Base-by-base conservation (phyloP, 2,329 filamentous ascomycete genomes). In the Venturia nashicola region DNA sequence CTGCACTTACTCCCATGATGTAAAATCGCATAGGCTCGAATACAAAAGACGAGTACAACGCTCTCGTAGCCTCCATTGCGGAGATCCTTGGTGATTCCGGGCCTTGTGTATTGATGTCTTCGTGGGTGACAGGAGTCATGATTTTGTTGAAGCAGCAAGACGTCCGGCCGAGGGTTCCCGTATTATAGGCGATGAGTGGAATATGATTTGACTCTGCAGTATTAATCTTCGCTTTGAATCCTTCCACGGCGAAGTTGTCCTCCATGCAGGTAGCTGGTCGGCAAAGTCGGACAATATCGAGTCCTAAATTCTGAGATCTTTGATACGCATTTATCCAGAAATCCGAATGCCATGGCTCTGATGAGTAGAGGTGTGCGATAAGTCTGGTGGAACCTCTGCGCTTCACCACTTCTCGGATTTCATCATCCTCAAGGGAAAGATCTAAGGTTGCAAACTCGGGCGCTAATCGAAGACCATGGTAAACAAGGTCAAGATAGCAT, bases 11-110 rank as follows among this genome's bases (percentile, higher is more conserved):
- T n/a, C 89, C 89, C 61, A 91, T 83, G 42, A 91, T 86, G 68
- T 88, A 89, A 63, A 89, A 84, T 61, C 86, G 84, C 79, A 91
- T 84, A 0, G 85, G 80, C 48, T 90, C 86, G 61, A 85, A 82
- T 1, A 87, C 78, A 65, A 87, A 88, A 0, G 83, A 85, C 4
- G 84, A 79, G 69, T 86, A 89, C 0, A 91, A 78, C 0, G 86
- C 84, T 66, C 82, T 75, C 6, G 86, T 88, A 0, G 86, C 83
- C 65, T 89, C 82, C 11, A 79, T 75, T 39, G 80, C 71, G 46
- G 78, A 76, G 63, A 71, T 66, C 62, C 5, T 65, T 7, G 63
- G 65, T 0, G 59, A 57, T 32, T 71, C 68, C 34, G 61, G 59
- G 32, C 20, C 42, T 27, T 39, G 32, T 43, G 14, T 23, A 7